A percentile compares a stretch with the other conserved stretches of the same genome.
Evolutionary conservation across 768 basidiomycete genomes (phyloP).

Genomic region (Paxillus rubicundulus): DNA sequence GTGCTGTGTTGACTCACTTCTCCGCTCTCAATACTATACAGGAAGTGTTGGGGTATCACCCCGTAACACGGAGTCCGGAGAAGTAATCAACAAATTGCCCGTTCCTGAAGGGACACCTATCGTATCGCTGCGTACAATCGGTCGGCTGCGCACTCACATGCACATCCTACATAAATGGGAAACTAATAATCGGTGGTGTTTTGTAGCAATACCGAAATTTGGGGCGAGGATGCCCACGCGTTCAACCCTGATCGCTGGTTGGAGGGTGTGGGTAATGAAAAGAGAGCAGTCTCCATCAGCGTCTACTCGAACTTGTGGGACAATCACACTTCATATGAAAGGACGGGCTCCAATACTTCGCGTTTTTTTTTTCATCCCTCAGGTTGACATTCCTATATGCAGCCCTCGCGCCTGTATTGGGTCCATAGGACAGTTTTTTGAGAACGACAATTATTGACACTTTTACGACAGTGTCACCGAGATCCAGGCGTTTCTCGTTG

Average conservation of each 20-base stretch:
- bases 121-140: slow-evolving; percentile 55
- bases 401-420: slow-evolving; percentile 28
- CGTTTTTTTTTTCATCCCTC: neutral
- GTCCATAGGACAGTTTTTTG: slow-evolving; percentile 11
- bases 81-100: slow-evolving; percentile 40
- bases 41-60: slow-evolving; percentile 49
- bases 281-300: slow-evolving; percentile 22
- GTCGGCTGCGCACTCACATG: slow-evolving; percentile 25
- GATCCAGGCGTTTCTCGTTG: slow-evolving; percentile 58
- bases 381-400: slow-evolving; percentile 30
- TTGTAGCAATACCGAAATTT: slow-evolving; percentile 26
- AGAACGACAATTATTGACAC: neutral
- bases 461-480: slow-evolving; percentile 39
- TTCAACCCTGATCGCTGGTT: slow-evolving; percentile 33
- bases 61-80: slow-evolving; percentile 47
- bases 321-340: neutral
- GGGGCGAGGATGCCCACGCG: slow-evolving; percentile 31
- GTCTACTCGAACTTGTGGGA: slow-evolving; percentile 30
- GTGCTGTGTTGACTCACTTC: neutral
- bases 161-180: neutral
- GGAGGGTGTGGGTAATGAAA: slow-evolving; percentile 14
- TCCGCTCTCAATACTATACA: slow-evolving; percentile 11
- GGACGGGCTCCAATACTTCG: neutral
- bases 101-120: slow-evolving; percentile 52
- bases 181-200: neutral